Evolutionary conservation across 768 basidiomycete species (phyloP), one percentile per base, ranked within the genome.

Genomic region (Trametes coccinea): DNA sequence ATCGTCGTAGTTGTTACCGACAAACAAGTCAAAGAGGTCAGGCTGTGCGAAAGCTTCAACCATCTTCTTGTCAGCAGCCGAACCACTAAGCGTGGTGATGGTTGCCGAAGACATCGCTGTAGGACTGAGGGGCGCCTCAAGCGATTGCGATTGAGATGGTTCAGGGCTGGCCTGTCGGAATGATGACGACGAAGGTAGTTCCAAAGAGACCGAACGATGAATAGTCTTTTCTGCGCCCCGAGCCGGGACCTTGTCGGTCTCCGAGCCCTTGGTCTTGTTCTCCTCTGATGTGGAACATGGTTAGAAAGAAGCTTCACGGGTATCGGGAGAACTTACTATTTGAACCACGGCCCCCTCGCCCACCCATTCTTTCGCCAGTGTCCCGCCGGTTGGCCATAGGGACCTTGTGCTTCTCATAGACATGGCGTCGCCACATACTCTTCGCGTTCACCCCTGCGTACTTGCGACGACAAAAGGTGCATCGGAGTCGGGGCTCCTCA

Each of bases 361-460:
- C 89, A 82, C 61, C 80, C 82, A 50, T 84, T n/a, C 53, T 80
- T 51, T 90, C 88, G 51, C 77, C 77, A 52, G 80, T 85, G 64
- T 91, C 92, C 55, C 92, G 85, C 34, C 92, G 81, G 68, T 93
- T 93, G 40, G 90, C 82, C 92, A 93, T 93, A 41, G 91, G 89
- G 69, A 93, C 90, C 74, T 91, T 92, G 72, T 93, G 91, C 70
- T 93, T 92, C 75, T 93, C 92, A 64, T 88, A 92, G 33, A 93
- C 91, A 72, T 93, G 91, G 49, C 91, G 80, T 61, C 91, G 78
- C 91, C 91, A 93, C 91, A 93, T 93, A 70, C 90, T 92, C 75
- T 93, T 92, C 5, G 91, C 92, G 70, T 93, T 93, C 34, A 91
- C 89, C 10, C 91, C 91, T 3, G 90, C 88, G 67, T 93, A 93